Base-by-base conservation (phyloP, 2,329 filamentous ascomycete genomes). In the Venturia asperata region DNA sequence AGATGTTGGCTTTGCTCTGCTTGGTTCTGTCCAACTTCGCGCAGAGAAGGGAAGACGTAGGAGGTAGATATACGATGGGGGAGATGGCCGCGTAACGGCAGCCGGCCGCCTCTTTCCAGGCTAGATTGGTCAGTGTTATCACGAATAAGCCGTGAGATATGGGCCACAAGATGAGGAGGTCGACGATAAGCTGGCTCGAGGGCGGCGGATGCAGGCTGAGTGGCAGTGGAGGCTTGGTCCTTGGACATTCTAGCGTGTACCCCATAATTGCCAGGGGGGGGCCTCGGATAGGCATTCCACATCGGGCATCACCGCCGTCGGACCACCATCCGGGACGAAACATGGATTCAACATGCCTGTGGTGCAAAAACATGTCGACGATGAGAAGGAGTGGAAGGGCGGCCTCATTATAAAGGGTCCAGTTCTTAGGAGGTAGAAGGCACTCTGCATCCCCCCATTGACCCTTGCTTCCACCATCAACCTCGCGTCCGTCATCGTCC, bases 181-280 rank as follows among this genome's bases (percentile, higher is more conserved):
- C 3, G 49, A 34, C 49, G 49, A 56, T 56, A 56, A 56, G 49
- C 49, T 56, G 49, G 52, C 52, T 5, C 37, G 52, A 58, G 52
- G 19, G 45, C 15, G 6, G 5, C 5, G 21, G 45, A 47, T 47
- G 15, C 45, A 47, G 45, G 45, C 6, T 41, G 39, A 9, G 21
- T n/a, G 52, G 24, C 47, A 52, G 11, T n/a, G 49, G 30, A 30
- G 52, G 52, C 52, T 37, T 37, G 49, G 49, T 56, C 17, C 17
- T 34, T 34, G 21, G 45, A 15, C 9, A 24, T 49, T n/a, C 19
- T 49, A 24, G 7, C 45, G 6, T 4, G 24, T 4, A 34, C 52
- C 52, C 52, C 52, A 56, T 15, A 56, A 37, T 56, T 34, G 5
- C 15, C 24, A 49, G 47, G n/a, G 52, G n/a, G 52, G 5, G 4